Evolutionary conservation across 78 protist genomes (phyloP).

Genomic region (Dictyostelium intermedium): DNA sequence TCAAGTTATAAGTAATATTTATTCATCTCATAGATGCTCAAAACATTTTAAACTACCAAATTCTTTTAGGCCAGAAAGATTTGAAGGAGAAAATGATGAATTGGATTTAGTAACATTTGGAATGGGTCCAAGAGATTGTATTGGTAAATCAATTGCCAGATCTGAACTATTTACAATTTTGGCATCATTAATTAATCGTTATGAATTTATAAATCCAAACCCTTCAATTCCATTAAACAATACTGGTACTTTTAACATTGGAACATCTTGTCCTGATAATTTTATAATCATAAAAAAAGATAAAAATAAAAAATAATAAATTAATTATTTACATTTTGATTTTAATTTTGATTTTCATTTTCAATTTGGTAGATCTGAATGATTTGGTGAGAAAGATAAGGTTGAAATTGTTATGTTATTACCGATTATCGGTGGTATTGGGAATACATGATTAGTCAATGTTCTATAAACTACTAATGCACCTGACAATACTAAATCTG

Average conservation of each 20-base stretch:
- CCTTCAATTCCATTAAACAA: not conserved
- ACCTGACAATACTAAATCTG: not conserved
- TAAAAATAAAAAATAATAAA: too few relatives aligned
- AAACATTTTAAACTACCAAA: not conserved
- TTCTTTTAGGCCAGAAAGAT: slow-evolving; percentile 39
- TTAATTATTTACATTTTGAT: too few relatives aligned
- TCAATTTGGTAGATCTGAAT: slow-evolving; percentile 17
- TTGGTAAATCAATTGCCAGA: not conserved
- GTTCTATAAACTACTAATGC: slow-evolving; percentile 31
- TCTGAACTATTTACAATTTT: not conserved
- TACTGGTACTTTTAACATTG: not conserved
- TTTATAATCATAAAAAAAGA: too few relatives aligned
- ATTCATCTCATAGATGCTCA: not conserved
- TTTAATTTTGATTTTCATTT: too few relatives aligned
- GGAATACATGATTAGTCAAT: not conserved
- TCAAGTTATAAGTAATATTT: not conserved
- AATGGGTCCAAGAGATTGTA: slow-evolving; percentile 30
- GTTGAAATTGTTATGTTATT: slow-evolving; percentile 6
- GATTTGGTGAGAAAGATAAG: not conserved
- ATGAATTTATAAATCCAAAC: not conserved
- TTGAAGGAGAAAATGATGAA: not conserved
- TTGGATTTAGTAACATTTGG: not conserved
- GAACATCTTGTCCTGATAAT: not conserved
- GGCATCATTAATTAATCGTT: not conserved
- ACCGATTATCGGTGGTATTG: not conserved